Percentiles rank a stretch among this genome's conserved stretches.
These are phyloP conservation scores for Plasmodium vivax DNA, from an alignment of 169 alveolate species.

Conservation along the genomic window DNA sequence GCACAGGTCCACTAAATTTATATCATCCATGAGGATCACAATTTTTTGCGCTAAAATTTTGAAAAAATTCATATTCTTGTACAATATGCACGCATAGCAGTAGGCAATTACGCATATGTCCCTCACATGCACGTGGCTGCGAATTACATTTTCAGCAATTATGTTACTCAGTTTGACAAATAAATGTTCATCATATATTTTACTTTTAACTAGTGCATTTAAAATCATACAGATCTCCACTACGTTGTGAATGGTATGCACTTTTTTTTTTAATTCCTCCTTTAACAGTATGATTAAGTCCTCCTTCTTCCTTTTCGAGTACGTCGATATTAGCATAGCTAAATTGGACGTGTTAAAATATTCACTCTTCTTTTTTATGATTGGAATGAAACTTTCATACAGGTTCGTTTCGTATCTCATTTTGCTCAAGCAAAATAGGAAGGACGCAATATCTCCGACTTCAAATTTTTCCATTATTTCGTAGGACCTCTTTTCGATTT, in stretches of 20 bases:
- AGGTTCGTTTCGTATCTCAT: constrained; percentile 64
- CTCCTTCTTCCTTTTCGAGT: constrained; percentile 55
- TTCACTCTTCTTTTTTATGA: constrained; percentile 61
- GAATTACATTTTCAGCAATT: constrained; percentile 43
- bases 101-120: constrained; percentile 65
- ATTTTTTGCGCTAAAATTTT: constrained; percentile 66
- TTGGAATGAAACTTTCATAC: constrained; percentile 69
- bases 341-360: constrained; percentile 69
- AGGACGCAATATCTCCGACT: constrained; percentile 62
- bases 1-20: constrained; percentile 57
- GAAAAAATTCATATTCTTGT: constrained; percentile 48
- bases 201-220: constrained; percentile 66
- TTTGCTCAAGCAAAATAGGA: constrained; percentile 72
- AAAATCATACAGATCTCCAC: constrained; percentile 74
- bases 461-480: constrained; percentile 68
- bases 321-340: constrained; percentile 70
- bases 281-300: constrained; percentile 55
- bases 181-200: constrained; percentile 59
- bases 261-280: constrained; percentile 69
- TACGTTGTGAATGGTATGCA: constrained; percentile 42
- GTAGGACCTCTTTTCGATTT: constrained; percentile 58
- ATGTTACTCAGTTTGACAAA: constrained; percentile 37
- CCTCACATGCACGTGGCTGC: constrained; percentile 49
- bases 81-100: constrained; percentile 54
- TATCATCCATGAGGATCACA: constrained; percentile 24